Conservation (phyloP, 371 early-diverging fungal species). For the Blastocladiella emersonii region DNA sequence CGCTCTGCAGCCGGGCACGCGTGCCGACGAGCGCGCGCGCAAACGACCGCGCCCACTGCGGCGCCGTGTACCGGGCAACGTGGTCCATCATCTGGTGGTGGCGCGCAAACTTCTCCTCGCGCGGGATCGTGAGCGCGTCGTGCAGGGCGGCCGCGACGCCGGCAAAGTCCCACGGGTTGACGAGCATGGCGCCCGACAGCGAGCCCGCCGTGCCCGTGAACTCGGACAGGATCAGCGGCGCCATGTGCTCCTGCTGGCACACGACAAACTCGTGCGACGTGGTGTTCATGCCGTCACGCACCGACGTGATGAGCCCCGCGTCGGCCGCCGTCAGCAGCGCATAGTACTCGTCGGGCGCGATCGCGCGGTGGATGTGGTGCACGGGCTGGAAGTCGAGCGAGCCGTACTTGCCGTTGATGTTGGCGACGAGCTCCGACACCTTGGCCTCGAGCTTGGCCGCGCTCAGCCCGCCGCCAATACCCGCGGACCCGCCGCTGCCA, state of each 20-base stretch:
- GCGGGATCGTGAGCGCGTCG: slow-evolving; percentile 68
- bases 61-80: slow-evolving; percentile 77
- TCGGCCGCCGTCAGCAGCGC: slow-evolving; percentile 90
- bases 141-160: slow-evolving; percentile 88
- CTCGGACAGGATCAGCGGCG: slow-evolving; percentile 88
- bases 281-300: slow-evolving; percentile 99
- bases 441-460: slow-evolving; percentile 54
- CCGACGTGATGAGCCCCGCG: slow-evolving; percentile 83
- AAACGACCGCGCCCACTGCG: slow-evolving; percentile 83
- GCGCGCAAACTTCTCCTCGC: slow-evolving; percentile 60
- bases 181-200: slow-evolving; percentile 70
- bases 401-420: slow-evolving; percentile 89
- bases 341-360: slow-evolving; percentile 86
- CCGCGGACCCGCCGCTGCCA: slow-evolving; percentile 9
- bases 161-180: slow-evolving; percentile 94
- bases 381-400: slow-evolving; percentile 88
- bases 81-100: slow-evolving; percentile 77
- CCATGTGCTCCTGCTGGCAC: slow-evolving; percentile 84
- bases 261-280: slow-evolving; percentile 95
- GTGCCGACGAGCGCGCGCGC: slow-evolving; percentile 35
- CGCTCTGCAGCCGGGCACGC: slow-evolving; percentile 1
- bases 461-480: slow-evolving; percentile 13
- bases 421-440: slow-evolving; percentile 74
- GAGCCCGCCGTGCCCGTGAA: slow-evolving; percentile 94
- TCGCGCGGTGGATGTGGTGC: slow-evolving; percentile 87